Evolutionary conservation across 805 yeast genomes (phyloP), one percentile per base, ranked within the genome.

Genomic region (Saccharomyces jurei): DNA sequence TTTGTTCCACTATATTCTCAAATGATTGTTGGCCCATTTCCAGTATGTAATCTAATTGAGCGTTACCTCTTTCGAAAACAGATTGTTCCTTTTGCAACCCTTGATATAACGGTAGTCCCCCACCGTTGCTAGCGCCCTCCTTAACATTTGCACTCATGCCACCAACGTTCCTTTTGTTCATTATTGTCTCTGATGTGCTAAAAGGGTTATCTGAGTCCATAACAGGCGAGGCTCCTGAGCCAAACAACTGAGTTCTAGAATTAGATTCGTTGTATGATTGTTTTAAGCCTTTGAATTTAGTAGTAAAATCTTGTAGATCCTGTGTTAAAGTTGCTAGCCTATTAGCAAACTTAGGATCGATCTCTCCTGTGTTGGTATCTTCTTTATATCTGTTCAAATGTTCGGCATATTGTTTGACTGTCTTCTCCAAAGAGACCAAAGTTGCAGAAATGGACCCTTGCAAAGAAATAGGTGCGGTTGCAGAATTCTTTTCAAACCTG

Each of bases 11-110:
- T 25, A 94, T 75, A 65, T 91, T 96, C 51, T 87, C 95, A 59
- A 89, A 81, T 1, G 96, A 89, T 50, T 80, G 79, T 56, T 86
- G 81, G 1, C 97, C 98, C 85, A 89, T 86, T 63, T 88, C 97
- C 47, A 94, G 69, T 46, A 94, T 89, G 59, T 88, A 89, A 67
- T 94, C 99, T 57, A 94, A 73, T 66, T 89, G 96, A 53, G 83
- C 83, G 46, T 87, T 83, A 0, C 96, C 90, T 54, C 87, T 75
- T 31, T 78, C 77, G 41, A 87, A 72, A 6, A 81, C 78, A 48
- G 80, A 79, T 48, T 77, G 78, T 63, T 94, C 98, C 58, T 84
- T 81, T 58, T 78, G 74, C 54, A 88, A 71, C 0, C 95, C 96
- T 51, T 84, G 84, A 56, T 76, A 78, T 63, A 81, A 48, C 8